phyloP scores from a whole-genome alignment of 2,329 filamentous ascomycete genomes.

The Cercospora nicotianae region DNA sequence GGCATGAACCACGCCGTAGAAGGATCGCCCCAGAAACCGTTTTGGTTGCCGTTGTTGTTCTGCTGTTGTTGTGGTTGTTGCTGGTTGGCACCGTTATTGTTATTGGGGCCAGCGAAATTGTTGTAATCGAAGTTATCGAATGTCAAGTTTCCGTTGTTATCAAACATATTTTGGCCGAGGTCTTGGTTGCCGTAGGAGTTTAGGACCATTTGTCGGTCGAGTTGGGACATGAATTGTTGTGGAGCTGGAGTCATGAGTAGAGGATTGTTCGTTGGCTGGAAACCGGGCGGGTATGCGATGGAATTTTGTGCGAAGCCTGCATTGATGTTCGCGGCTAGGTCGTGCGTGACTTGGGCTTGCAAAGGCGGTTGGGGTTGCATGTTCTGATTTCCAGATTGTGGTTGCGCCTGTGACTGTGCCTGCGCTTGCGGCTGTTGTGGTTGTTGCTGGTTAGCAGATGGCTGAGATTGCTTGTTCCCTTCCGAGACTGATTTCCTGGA shows the following conservation, averaged over 20 bases:
- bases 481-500: slow-evolving; percentile 34
- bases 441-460: slow-evolving; percentile 25
- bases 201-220: slow-evolving; percentile 75
- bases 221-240: slow-evolving; percentile 60
- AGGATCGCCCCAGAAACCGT: slow-evolving; percentile 41
- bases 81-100: slow-evolving; percentile 20
- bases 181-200: slow-evolving; percentile 60
- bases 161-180: slow-evolving; percentile 17
- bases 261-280: slow-evolving; percentile 35
- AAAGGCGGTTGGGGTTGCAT: neutral
- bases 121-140: slow-evolving; percentile 34
- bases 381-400: neutral
- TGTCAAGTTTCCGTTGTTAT: slow-evolving; percentile 20
- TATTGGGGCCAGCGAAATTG: slow-evolving; percentile 21
- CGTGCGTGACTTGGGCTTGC: slow-evolving; percentile 28
- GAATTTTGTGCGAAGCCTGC: slow-evolving; percentile 43
- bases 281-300: slow-evolving; percentile 47
- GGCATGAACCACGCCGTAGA: slow-evolving; percentile 85
- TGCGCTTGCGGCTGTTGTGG: slow-evolving; percentile 32
- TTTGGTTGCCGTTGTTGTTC: slow-evolving; percentile 10
- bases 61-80: slow-evolving; percentile 13
- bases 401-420: slow-evolving; percentile 19
- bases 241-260: slow-evolving; percentile 33
- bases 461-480: slow-evolving; percentile 20
- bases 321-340: slow-evolving; percentile 24